Evolutionary conservation across 129 eudicot genomes (phyloP), one percentile per base, ranked within the genome.

Genomic region (Escallonia rubra): DNA sequence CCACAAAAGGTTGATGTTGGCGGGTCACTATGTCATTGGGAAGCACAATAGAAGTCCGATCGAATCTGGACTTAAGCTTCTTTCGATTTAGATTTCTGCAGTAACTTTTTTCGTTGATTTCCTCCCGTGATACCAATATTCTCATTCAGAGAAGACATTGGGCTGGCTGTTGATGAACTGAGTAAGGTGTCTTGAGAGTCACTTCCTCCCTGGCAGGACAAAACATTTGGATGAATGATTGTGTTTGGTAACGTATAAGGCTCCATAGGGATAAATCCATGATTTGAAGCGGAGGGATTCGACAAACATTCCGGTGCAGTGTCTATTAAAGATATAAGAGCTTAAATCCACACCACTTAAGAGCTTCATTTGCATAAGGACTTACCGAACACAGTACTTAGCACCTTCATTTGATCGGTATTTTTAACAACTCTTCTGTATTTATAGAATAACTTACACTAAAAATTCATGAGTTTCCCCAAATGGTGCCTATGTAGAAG

Each of bases 111-210:
- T 57, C 51, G 62, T 42, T 57, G 57, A 10, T 63, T 66, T 57
- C 68, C 83, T 67, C n/a, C 43, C 68, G 74, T 70, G 64, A 61
- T 54, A 5, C 41, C 70, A 54, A 57, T 65, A 3, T 70, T 64
- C 49, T 77, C 69, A 38, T 71, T 54, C 55, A 72, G 66, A 43
- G 66, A 75, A 60, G 68, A 72, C 41, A 67, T 59, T 9, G 89
- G 80, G 74, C 84, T 77, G 68, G 71, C 68, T 60, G 72, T 74
- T 57, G 85, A 85, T 61, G 87, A 85, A 68, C 74, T 70, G 44
- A 68, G 66, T 12, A 86, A 81, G 56, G 58, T 64, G 8, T 82
- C 83, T 76, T 85, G 96, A 48, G 75, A 71, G 66, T 85, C 94
- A 71, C 81, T 79, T 59, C 76, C 91, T 61, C 74, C 89, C 88